These are phyloP conservation scores for Trichoderma oligosporum DNA, from an alignment of 2,329 filamentous ascomycete genomes.

Conservation along the genomic window DNA sequence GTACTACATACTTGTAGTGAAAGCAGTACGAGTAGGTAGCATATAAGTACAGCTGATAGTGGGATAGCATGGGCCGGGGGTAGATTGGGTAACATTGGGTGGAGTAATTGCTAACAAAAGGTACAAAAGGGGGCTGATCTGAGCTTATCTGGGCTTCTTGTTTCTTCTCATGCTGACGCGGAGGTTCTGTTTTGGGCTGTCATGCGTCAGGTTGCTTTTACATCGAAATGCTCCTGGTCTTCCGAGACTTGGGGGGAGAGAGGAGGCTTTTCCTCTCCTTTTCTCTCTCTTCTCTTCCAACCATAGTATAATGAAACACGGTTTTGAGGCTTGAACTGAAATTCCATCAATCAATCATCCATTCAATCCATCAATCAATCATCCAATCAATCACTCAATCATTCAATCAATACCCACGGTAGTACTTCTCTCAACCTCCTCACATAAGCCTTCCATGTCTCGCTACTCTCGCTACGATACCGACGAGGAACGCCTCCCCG, in stretches of 20 bases:
- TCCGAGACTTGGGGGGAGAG: neutral
- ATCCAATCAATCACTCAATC: too few species aligned
- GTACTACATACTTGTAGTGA: neutral
- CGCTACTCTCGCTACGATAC: constrained; percentile 43
- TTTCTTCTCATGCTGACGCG: constrained; percentile 1
- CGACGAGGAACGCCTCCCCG: constrained; percentile 51
- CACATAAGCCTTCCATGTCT: constrained; percentile 32
- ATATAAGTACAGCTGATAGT: neutral
- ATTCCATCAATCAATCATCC: too few species aligned
- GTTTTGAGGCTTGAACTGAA: too few species aligned
- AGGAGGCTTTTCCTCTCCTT: too few species aligned
- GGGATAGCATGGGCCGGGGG: neutral
- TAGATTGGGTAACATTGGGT: neutral
- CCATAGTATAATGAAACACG: too few species aligned
- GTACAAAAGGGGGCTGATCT: constrained; percentile 4
- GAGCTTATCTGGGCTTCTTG: too few species aligned
- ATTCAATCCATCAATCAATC: neutral
- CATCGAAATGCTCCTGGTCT: neutral
- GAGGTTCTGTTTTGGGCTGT: neutral
- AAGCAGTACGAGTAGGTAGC: neutral
- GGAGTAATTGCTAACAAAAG: neutral
- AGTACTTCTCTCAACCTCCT: too few species aligned
- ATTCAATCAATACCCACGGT: neutral
- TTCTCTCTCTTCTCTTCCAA: too few species aligned
- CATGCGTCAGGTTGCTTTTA: neutral